Percentiles rank a stretch among this genome's conserved stretches.
Evolutionary conservation across 805 yeast genomes (phyloP).

Genomic region (Kregervanrija fluxuum): DNA sequence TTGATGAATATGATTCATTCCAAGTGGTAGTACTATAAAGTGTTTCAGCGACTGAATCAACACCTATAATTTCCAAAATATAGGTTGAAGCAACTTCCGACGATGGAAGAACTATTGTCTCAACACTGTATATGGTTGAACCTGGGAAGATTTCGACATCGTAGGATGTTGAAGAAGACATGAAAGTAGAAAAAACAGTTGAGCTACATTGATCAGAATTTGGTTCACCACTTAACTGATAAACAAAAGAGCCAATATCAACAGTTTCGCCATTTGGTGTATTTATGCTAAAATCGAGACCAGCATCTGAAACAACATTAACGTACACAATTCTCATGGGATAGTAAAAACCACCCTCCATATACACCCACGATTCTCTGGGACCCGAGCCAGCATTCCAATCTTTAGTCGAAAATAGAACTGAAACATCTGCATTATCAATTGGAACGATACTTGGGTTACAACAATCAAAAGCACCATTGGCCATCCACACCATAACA

Average conservation of each 20-base stretch:
- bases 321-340: too few species aligned
- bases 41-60: too few species aligned
- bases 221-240: not conserved
- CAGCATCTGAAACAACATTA: not conserved
- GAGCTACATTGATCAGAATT: conserved; percentile 1
- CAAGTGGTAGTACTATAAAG: too few species aligned
- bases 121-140: conserved; percentile 2
- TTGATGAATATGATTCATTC: too few species aligned
- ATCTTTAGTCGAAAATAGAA: not conserved
- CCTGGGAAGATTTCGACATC: conserved; percentile 1
- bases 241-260: not conserved
- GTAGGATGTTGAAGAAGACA: conserved; percentile 3
- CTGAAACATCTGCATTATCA: not conserved
- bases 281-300: not conserved
- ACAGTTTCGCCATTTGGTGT: not conserved
- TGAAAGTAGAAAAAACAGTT: not conserved
- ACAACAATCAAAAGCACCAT: conserved; percentile 29
- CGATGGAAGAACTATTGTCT: too few species aligned
- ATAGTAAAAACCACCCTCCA: too few species aligned
- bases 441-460: conserved; percentile 1
- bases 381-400: not conserved
- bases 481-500: conserved; percentile 24
- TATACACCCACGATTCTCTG: not conserved
- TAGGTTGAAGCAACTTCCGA: too few species aligned
- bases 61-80: too few species aligned